Evolutionary conservation across 2,329 filamentous ascomycete genomes (phyloP).

Genomic region (Cercospora citrullina): DNA sequence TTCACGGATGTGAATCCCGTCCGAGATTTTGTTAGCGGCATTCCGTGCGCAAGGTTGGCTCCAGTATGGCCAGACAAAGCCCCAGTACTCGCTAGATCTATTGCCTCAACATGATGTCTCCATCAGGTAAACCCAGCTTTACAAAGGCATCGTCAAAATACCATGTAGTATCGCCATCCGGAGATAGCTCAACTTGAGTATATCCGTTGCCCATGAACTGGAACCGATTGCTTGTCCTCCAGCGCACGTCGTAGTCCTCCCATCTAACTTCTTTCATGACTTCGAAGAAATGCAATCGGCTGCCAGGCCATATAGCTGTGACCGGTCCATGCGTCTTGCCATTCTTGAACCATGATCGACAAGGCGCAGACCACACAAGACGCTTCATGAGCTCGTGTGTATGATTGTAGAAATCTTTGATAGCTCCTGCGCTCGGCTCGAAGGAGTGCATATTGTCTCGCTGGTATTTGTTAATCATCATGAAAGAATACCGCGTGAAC

Average conservation of each 20-base stretch:
- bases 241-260: conserved; percentile 12
- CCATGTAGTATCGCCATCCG: not conserved
- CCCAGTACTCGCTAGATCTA: not conserved
- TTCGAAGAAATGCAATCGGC: not conserved
- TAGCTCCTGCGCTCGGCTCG: too few species aligned
- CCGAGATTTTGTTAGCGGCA: too few species aligned
- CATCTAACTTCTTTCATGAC: conserved; percentile 9
- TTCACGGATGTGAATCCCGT: too few species aligned
- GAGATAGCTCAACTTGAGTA: not conserved
- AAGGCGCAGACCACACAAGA: too few species aligned
- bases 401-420: too few species aligned
- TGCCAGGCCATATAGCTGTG: not conserved
- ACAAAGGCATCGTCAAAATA: not conserved
- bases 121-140: not conserved
- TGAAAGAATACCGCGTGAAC: too few species aligned
- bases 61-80: too few species aligned
- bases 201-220: conserved; percentile 14
- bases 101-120: not conserved
- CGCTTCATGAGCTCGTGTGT: too few species aligned
- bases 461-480: too few species aligned
- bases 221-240: conserved; percentile 2
- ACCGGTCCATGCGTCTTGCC: not conserved
- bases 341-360: too few species aligned
- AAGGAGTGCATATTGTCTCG: too few species aligned
- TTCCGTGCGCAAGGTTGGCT: too few species aligned